phyloP scores from a whole-genome alignment of 805 yeast species.

The Torulaspora franciscae region DNA sequence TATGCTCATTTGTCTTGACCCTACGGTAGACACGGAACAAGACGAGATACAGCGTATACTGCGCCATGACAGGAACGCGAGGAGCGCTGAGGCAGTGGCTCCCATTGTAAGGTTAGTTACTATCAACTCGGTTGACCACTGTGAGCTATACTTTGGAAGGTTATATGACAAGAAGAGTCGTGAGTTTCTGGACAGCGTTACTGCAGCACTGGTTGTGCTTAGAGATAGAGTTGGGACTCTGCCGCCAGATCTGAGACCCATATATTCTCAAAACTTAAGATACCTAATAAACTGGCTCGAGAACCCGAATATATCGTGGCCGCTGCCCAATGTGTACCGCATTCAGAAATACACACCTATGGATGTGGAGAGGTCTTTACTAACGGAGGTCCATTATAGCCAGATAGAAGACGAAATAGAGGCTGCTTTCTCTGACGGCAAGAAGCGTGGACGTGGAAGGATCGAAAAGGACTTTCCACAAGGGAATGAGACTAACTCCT shows the following conservation, averaged over 20 bases:
- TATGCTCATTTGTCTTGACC: slow-evolving; percentile 58
- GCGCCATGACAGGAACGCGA: slow-evolving; percentile 27
- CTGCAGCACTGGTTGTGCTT: slow-evolving; percentile 77
- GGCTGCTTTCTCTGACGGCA: slow-evolving; percentile 32
- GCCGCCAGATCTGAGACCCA: slow-evolving; percentile 74
- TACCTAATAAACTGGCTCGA: slow-evolving; percentile 61
- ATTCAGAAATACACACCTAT: slow-evolving; percentile 58
- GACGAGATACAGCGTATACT: slow-evolving; percentile 35
- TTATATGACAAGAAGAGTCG: slow-evolving; percentile 31
- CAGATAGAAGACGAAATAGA: slow-evolving; percentile 42
- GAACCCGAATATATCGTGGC: slow-evolving; percentile 54
- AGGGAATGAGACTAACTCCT: slow-evolving; percentile 24
- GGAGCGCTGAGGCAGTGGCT: slow-evolving; percentile 33
- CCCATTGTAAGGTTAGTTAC: slow-evolving; percentile 70
- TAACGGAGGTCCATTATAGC: slow-evolving; percentile 66
- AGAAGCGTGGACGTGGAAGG: slow-evolving; percentile 29
- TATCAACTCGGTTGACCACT: slow-evolving; percentile 79
- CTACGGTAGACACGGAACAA: slow-evolving; percentile 44
- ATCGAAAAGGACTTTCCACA: slow-evolving; percentile 7
- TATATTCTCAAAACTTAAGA: slow-evolving; percentile 59
- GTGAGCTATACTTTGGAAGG: slow-evolving; percentile 48
- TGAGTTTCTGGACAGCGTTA: slow-evolving; percentile 56
- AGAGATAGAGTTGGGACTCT: slow-evolving; percentile 77
- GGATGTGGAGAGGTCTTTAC: slow-evolving; percentile 75
- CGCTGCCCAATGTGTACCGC: slow-evolving; percentile 65